A percentile compares a stretch with the other conserved stretches of the same genome.
phyloP scores from a whole-genome alignment of 2,329 filamentous ascomycete species.

The Epichloe hybrida region DNA sequence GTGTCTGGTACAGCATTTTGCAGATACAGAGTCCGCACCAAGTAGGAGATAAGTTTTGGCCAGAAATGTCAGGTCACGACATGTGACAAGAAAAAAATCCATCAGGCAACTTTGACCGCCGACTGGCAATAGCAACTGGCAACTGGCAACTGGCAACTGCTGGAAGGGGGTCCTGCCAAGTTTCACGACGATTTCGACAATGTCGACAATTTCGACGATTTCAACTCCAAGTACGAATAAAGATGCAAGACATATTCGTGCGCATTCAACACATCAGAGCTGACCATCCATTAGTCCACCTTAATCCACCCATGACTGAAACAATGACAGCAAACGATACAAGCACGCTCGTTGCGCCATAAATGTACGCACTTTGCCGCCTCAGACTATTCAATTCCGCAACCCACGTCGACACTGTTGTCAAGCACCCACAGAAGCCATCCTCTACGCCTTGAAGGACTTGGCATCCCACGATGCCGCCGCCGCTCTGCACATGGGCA shows the following conservation, averaged over 20 bases:
- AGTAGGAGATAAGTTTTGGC: too few species aligned
- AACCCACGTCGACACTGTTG: constrained; percentile 56
- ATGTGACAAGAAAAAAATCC: too few species aligned
- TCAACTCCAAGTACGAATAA: too few species aligned
- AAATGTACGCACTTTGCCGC: constrained; percentile 48
- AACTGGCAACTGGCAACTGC: too few species aligned
- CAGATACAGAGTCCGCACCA: too few species aligned
- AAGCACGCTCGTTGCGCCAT: constrained; percentile 48
- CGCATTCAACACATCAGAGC: constrained; percentile 21
- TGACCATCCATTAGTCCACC: constrained; percentile 51
- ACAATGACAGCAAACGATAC: constrained; percentile 47
- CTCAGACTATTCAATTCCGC: constrained; percentile 42
- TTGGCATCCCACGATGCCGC: constrained; percentile 48
- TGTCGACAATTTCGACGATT: too few species aligned
- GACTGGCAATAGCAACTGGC: too few species aligned
- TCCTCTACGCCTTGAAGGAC: constrained; percentile 53
- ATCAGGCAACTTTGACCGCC: too few species aligned
- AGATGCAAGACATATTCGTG: not conserved
- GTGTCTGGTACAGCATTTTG: too few species aligned
- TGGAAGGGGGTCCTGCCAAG: too few species aligned
- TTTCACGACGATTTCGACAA: too few species aligned
- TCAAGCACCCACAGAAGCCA: constrained; percentile 54
- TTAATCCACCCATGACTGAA: constrained; percentile 59
- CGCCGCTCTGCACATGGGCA: constrained; percentile 47
- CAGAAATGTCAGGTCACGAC: too few species aligned